These are phyloP conservation scores for Stylonectria norvegica DNA, from an alignment of 2,329 filamentous ascomycete species.

Conservation along the genomic window DNA sequence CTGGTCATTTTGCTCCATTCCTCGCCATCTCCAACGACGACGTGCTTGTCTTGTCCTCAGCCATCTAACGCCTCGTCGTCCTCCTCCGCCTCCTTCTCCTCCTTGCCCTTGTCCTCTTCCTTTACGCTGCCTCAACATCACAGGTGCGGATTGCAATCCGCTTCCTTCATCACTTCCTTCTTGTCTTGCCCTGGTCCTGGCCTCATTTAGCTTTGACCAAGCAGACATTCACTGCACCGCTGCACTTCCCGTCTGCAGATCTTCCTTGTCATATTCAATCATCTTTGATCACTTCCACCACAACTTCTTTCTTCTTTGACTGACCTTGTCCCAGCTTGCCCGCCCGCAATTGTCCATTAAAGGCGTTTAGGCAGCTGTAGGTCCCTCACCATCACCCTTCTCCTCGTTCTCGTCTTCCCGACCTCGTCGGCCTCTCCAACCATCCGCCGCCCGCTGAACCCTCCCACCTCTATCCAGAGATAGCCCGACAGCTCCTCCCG, in stretches of 20 bases:
- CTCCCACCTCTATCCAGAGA: background rate
- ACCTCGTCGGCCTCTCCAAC: background rate
- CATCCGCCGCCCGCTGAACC: slow-evolving; percentile 3
- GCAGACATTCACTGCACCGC: slow-evolving; percentile 16
- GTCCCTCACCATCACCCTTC: slow-evolving; percentile 7
- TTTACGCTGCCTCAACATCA: slow-evolving; percentile 15
- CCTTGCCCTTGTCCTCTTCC: slow-evolving; percentile 1
- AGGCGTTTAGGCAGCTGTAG: slow-evolving; percentile 19
- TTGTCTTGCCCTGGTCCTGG: slow-evolving; percentile 11
- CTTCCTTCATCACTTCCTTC: slow-evolving; percentile 22
- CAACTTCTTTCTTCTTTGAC: slow-evolving; percentile 12
- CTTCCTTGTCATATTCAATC: slow-evolving; percentile 13
- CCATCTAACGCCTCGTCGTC: too few species aligned
- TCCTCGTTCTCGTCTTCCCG: background rate
- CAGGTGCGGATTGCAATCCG: slow-evolving; percentile 25
- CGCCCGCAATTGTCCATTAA: slow-evolving; percentile 8
- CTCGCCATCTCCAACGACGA: slow-evolving; percentile 3
- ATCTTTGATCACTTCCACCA: slow-evolving; percentile 6
- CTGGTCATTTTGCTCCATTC: slow-evolving; percentile 1
- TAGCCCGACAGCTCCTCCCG: background rate
- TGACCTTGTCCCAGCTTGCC: slow-evolving; percentile 16
- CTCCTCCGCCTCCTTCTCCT: slow-evolving; percentile 7
- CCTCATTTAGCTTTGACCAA: slow-evolving; percentile 11
- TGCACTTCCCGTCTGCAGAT: slow-evolving; percentile 15
- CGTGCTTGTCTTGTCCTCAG: too few species aligned